Evolutionary conservation across 805 yeast species (phyloP), one percentile per base, ranked within the genome.

Genomic region (Candida methanosorbosa): DNA sequence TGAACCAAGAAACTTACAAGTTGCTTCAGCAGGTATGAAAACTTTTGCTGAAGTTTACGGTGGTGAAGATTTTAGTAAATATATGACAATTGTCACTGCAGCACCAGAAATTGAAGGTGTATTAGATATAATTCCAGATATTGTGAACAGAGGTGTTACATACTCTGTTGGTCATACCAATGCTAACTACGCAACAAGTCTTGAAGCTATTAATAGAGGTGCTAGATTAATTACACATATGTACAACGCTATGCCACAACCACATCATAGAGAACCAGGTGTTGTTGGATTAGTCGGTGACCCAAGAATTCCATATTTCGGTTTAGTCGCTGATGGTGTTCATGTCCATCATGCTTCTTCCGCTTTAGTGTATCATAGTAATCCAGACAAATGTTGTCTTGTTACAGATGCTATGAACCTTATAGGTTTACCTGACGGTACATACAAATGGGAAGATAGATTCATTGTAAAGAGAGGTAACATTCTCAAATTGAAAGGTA

Each of bases 141-240:
- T 68, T 20, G 50, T 34, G 6, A 33, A 45, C 21, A 48, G 57
- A 29, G 48, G 57, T 33, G 52, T 68, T 28, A 56, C 58, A 8
- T 65, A 59, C 37, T 65, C 75, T 5, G 61, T 70, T 32, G 75
- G 75, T 21, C 75, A 70, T 44, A 67, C 75, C 13, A 56, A 48
- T 45, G 58, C 73, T 26, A 36, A 48, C 36, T 52, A 52, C 35
- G 53, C 50, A 5, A 48, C 45, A 5, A 57, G 55, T 12, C 38
- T 63, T 17, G 52, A 60, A 34, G 79, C 79, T 0, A 54, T 73
- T 24, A 50, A 56, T 17, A 44, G 57, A n/a, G 80, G 80, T 18
- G 75, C 77, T 13, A 46, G 66, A n/a, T 72, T 74, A 78, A 59
- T 74, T 37, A 74, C 81, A 4, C 81, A 74, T 46, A 59, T 74